These are phyloP conservation scores for Schizosaccharomyces octosporus DNA, from an alignment of 805 yeast species.

Conservation along the genomic window DNA sequence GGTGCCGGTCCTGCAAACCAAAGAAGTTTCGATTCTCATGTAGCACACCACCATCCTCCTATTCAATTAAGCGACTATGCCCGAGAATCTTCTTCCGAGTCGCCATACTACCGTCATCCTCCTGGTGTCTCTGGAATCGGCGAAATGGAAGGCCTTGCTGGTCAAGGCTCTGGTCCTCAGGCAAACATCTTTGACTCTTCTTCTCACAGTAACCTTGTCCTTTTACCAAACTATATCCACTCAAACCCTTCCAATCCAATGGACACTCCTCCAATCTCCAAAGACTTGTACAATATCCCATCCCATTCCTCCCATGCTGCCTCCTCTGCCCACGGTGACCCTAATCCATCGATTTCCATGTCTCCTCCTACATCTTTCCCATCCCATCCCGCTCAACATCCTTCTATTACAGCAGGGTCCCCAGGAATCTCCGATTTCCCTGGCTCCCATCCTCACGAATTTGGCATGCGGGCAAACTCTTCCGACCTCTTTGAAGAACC, in stretches of 20 bases:
- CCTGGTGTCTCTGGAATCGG: not conserved
- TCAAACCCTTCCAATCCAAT: not conserved
- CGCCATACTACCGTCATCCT: not conserved
- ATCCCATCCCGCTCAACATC: not conserved
- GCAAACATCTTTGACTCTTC: not conserved
- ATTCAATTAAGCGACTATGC: not conserved
- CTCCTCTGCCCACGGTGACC: no score
- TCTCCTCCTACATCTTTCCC: not conserved
- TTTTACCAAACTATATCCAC: not conserved
- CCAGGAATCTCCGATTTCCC: not conserved
- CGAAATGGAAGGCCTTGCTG: not conserved
- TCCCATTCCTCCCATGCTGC: not conserved
- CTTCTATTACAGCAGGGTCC: not conserved
- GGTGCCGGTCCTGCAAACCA: no score
- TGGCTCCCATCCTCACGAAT: no score
- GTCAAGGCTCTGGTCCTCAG: not conserved
- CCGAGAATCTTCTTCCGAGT: not conserved
- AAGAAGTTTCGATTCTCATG: not conserved
- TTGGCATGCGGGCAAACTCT: not conserved
- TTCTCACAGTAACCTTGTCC: not conserved
- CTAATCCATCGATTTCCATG: not conserved
- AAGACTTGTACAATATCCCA: not conserved
- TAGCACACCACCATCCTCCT: not conserved
- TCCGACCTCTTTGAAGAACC: not conserved
- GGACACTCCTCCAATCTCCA: not conserved